Evolutionary conservation across 257 asterid genomes (phyloP).

Genomic region (Nicotiana attenuata): DNA sequence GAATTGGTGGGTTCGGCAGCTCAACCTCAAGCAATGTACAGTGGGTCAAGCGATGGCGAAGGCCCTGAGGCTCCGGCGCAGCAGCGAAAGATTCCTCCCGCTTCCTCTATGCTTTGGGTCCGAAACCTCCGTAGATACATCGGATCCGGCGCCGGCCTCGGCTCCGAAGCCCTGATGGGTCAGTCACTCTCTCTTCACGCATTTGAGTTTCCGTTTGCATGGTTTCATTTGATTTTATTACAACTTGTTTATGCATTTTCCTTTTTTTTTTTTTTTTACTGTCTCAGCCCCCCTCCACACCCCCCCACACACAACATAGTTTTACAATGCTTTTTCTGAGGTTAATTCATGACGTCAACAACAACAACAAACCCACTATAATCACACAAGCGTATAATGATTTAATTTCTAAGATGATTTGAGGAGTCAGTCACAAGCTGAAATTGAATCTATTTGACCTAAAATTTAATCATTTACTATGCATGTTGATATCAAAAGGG

Average conservation of each 20-base stretch:
- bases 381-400: too few species aligned
- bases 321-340: neutral
- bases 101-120: slow-evolving; percentile 98
- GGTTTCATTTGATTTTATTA: neutral
- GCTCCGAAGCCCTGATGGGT: slow-evolving; percentile 99
- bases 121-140: slow-evolving; percentile 95
- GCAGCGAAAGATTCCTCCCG: slow-evolving; percentile 75
- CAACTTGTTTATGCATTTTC: neutral
- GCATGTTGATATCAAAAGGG: neutral
- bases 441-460: neutral
- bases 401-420: too few species aligned
- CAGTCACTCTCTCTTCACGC: slow-evolving; percentile 11
- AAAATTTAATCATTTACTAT: neutral
- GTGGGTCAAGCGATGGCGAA: slow-evolving; percentile 79
- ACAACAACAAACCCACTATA: too few species aligned
- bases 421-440: neutral
- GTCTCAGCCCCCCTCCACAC: neutral
- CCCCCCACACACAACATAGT: too few species aligned
- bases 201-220: neutral
- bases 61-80: slow-evolving; percentile 45
- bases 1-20: neutral
- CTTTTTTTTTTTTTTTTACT: neutral
- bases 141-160: slow-evolving; percentile 98
- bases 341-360: neutral
- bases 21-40: slow-evolving; percentile 42